These are phyloP conservation scores for Xerocomus minutiporus DNA, from an alignment of 1,284 basidiomycete genomes.

Conservation along the genomic window DNA sequence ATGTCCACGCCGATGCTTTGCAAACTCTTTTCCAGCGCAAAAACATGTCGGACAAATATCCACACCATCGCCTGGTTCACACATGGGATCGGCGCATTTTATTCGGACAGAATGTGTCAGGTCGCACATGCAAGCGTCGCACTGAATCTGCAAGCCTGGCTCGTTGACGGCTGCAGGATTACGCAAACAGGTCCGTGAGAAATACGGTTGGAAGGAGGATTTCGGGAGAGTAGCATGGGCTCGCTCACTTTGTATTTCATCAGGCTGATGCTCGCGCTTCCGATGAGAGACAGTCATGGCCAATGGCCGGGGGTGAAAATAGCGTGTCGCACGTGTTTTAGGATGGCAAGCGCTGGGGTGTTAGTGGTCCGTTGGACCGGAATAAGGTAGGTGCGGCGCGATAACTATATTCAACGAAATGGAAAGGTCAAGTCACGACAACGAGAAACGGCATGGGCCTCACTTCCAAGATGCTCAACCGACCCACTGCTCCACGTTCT, in stretches of 20 bases:
- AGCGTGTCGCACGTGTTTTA: neutral
- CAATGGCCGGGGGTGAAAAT: neutral
- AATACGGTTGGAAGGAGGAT: constrained; percentile 20
- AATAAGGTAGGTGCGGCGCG: neutral
- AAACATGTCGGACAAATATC: constrained; percentile 91
- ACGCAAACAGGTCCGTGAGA: constrained; percentile 41
- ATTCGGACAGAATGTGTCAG: constrained; percentile 88
- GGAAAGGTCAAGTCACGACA: neutral
- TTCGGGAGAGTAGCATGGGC: constrained; percentile 19
- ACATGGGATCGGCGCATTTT: constrained; percentile 82
- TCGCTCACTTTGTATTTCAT: constrained; percentile 68
- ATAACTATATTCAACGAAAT: neutral
- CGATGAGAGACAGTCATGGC: constrained; percentile 73
- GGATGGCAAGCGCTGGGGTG: neutral
- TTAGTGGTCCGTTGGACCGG: neutral
- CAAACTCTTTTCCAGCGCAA: constrained; percentile 87
- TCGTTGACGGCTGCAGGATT: constrained; percentile 62
- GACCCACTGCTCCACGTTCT: neutral
- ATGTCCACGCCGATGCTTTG: constrained; percentile 83
- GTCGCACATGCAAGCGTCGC: constrained; percentile 69
- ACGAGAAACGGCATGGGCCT: neutral
- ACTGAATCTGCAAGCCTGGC: constrained; percentile 72
- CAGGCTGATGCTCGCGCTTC: constrained; percentile 66
- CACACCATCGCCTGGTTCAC: constrained; percentile 71
- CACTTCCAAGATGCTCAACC: constrained; percentile 1